A percentile compares a stretch with the other conserved stretches of the same genome.
Evolutionary conservation across 1,139 yeast species (phyloP).

Genomic region (Pichia sp.): DNA sequence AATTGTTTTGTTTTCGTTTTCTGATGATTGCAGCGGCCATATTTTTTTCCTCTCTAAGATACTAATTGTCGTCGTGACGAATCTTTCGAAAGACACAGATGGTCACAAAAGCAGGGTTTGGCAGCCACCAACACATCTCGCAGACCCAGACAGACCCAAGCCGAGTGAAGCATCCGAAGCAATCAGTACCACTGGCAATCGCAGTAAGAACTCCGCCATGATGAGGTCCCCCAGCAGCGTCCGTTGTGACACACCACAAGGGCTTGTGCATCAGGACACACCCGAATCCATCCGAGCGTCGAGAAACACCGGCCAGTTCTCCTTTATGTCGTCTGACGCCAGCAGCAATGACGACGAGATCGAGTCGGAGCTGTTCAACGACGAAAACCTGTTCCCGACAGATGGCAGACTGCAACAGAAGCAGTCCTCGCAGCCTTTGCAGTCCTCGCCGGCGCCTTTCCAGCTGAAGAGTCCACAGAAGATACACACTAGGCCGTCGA

Average conservation of each 20-base stretch:
- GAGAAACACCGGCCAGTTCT: not conserved
- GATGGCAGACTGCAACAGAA: not conserved
- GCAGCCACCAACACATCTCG: not conserved
- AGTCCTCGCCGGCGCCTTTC: not conserved
- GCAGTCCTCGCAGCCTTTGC: not conserved
- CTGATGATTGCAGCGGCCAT: not conserved
- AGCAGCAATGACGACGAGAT: slow-evolving; percentile 4
- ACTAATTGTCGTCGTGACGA: too few species aligned
- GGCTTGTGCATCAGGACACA: not conserved
- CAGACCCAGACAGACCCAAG: not conserved
- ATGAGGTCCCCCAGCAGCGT: not conserved
- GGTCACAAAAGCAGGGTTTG: too few species aligned
- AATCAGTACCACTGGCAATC: not conserved
- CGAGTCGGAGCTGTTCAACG: slow-evolving; percentile 9
- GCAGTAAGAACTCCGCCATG: not conserved
- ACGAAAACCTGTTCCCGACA: slow-evolving; percentile 5
- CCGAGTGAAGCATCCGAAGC: too few species aligned
- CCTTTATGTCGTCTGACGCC: slow-evolving; percentile 5
- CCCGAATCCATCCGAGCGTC: not conserved
- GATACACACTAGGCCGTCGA: slow-evolving; percentile 2
- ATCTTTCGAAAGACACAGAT: too few species aligned
- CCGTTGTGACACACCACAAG: too few species aligned
- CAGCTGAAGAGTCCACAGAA: slow-evolving; percentile 1
- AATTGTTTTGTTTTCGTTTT: not conserved
- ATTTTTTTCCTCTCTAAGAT: not conserved